A percentile compares a stretch with the other conserved stretches of the same genome.
Evolutionary conservation across 2,329 filamentous ascomycete species (phyloP).

Genomic region (Talaromyces piceae): DNA sequence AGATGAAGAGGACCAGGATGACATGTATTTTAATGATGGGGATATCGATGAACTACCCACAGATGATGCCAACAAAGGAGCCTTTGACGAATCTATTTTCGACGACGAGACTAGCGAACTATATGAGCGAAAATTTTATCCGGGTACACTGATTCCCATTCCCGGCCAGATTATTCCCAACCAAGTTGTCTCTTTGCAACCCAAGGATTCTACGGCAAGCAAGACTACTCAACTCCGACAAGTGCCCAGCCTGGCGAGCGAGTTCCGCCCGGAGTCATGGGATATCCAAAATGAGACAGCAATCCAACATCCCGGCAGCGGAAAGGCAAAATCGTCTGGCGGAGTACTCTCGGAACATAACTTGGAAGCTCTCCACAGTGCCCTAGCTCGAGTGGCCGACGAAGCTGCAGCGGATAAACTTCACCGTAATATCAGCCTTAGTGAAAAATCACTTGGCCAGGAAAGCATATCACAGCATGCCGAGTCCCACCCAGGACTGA

Average conservation of each 20-base stretch:
- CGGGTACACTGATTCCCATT: slow-evolving; percentile 12
- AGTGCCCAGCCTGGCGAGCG: slow-evolving; percentile 29
- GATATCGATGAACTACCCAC: slow-evolving; percentile 35
- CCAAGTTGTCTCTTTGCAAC: not conserved
- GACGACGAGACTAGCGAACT: slow-evolving; percentile 40
- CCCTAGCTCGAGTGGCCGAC: slow-evolving; percentile 72
- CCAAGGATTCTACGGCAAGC: slow-evolving; percentile 2
- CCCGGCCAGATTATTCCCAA: not conserved
- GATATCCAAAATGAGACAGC: slow-evolving; percentile 12
- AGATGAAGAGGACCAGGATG: slow-evolving; percentile 24
- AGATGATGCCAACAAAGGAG: slow-evolving; percentile 21
- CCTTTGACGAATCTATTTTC: slow-evolving; percentile 43
- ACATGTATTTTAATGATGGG: slow-evolving; percentile 43
- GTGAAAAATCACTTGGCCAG: slow-evolving; percentile 30
- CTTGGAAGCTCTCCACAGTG: slow-evolving; percentile 70
- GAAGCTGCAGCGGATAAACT: slow-evolving; percentile 70
- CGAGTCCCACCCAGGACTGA: slow-evolving; percentile 37
- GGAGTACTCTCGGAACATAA: slow-evolving; percentile 47
- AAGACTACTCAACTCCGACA: slow-evolving; percentile 21
- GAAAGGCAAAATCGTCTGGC: slow-evolving; percentile 26
- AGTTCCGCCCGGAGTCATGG: slow-evolving; percentile 17
- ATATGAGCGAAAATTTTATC: slow-evolving; percentile 30
- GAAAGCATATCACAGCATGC: slow-evolving; percentile 30
- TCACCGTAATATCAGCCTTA: slow-evolving; percentile 50
- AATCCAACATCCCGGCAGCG: slow-evolving; percentile 24